Percentiles rank a stretch among this genome's conserved stretches.
These are phyloP conservation scores for Tuctoria greenei DNA, from an alignment of 176 grass and related monocot genomes.

Conservation along the genomic window DNA sequence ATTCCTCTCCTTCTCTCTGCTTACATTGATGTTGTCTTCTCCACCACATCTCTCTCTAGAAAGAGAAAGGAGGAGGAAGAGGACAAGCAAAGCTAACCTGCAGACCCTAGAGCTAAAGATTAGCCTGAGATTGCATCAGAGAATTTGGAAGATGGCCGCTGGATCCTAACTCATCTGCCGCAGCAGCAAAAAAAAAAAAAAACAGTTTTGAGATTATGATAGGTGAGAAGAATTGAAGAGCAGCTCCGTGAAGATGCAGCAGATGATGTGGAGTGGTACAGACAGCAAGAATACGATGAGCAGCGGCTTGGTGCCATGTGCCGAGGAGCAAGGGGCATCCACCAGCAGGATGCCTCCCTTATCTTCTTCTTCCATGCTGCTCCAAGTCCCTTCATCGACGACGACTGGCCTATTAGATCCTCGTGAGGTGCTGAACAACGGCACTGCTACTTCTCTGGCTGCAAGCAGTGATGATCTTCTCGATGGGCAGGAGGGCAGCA, in stretches of 20 bases:
- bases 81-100: conserved; percentile 40
- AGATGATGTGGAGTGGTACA: conserved; percentile 55
- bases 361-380: conserved; percentile 44
- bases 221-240: conserved; percentile 56
- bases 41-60: conserved; percentile 38
- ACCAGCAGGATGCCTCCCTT: conserved; percentile 43
- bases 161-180: conserved; percentile 15
- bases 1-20: conserved; percentile 41
- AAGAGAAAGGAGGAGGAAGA: conserved; percentile 32
- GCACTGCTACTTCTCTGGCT: not conserved
- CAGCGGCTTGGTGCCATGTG: conserved; percentile 44
- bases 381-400: conserved; percentile 11
- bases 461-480: conserved; percentile 3
- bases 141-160: conserved; percentile 34
- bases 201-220: conserved; percentile 47
- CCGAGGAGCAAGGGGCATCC: conserved; percentile 45
- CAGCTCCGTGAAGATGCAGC: conserved; percentile 59
- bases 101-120: conserved; percentile 41
- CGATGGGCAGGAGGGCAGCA: conserved; percentile 43
- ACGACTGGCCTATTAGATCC: not conserved
- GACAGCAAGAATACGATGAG: conserved; percentile 46
- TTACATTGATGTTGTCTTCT: conserved; percentile 11
- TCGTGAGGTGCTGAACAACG: conserved; percentile 24
- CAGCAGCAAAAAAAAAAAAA: not conserved
- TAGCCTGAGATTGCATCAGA: conserved; percentile 36